Conservation (phyloP, 345 rosid genomes). For the Punica granatum region DNA sequence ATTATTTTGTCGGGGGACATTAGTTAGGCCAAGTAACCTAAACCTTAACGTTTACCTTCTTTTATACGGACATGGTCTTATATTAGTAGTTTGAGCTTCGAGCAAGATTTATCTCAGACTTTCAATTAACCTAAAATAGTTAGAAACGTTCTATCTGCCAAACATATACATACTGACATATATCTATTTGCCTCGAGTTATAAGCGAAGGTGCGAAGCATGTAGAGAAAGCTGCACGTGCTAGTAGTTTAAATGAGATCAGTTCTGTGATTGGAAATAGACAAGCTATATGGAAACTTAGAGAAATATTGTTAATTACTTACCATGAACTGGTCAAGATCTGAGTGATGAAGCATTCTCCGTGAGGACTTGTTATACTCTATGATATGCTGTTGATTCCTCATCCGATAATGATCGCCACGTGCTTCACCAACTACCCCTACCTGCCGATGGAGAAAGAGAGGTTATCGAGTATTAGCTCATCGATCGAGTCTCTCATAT, state of each 20-base stretch:
- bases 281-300: not conserved
- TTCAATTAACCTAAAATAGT: not conserved
- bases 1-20: not conserved
- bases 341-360: slow-evolving; percentile 20
- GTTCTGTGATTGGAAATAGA: not conserved
- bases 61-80: not conserved
- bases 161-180: not conserved
- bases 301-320: not conserved
- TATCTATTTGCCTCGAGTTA: not conserved
- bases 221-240: not conserved
- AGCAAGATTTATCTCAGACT: too few species aligned
- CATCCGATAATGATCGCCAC: slow-evolving; percentile 4
- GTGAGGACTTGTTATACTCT: slow-evolving; percentile 3
- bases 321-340: slow-evolving; percentile 49
- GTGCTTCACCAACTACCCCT: slow-evolving; percentile 1
- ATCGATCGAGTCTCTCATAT: not conserved
- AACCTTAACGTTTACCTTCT: not conserved
- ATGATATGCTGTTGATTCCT: not conserved
- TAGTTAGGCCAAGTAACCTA: not conserved
- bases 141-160: not conserved
- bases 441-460: not conserved
- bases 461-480: not conserved
- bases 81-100: not conserved
- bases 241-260: not conserved
- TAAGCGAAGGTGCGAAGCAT: not conserved